Evolutionary conservation across 768 basidiomycete genomes (phyloP).

Genomic region (Hygrophorus pudorinus): DNA sequence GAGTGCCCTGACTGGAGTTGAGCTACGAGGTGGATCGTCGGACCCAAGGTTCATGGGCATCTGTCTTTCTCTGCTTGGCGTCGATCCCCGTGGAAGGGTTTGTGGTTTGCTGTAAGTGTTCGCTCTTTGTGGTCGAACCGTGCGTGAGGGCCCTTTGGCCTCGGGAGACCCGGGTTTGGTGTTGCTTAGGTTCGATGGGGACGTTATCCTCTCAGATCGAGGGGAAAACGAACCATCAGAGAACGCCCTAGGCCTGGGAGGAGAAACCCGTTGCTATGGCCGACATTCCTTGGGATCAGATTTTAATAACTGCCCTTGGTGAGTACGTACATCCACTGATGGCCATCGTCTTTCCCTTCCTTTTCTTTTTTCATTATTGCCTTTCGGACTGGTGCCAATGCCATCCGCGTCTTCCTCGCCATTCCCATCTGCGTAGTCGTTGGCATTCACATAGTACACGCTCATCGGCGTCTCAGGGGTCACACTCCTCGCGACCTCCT

Average conservation of each 20-base stretch:
- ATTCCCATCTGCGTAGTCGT: constrained; percentile 16
- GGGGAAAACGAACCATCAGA: not conserved
- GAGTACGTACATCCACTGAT: not conserved
- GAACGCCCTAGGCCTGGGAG: not conserved
- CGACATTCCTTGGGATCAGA: not conserved
- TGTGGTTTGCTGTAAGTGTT: constrained; percentile 17
- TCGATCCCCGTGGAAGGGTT: constrained; percentile 15
- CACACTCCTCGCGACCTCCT: constrained; percentile 36
- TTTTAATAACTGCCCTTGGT: not conserved
- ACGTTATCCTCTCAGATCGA: not conserved
- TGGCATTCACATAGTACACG: constrained; percentile 33
- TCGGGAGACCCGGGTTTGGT: not conserved
- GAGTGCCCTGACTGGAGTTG: constrained; percentile 11
- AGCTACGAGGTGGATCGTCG: constrained; percentile 8
- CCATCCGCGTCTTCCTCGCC: constrained; percentile 5
- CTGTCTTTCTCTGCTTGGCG: constrained; percentile 4
- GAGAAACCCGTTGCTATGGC: not conserved
- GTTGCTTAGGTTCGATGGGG: not conserved
- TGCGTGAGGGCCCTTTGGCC: not conserved
- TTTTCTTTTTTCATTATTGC: not conserved
- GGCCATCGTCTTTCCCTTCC: not conserved
- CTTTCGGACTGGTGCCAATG: not conserved
- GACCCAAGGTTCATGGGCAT: too few relatives aligned
- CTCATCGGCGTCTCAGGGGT: constrained; percentile 34
- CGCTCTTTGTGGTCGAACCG: constrained; percentile 4